These are phyloP conservation scores for Mrakiaceae sp. DNA, from an alignment of 1,284 basidiomycete genomes.

Conservation along the genomic window DNA sequence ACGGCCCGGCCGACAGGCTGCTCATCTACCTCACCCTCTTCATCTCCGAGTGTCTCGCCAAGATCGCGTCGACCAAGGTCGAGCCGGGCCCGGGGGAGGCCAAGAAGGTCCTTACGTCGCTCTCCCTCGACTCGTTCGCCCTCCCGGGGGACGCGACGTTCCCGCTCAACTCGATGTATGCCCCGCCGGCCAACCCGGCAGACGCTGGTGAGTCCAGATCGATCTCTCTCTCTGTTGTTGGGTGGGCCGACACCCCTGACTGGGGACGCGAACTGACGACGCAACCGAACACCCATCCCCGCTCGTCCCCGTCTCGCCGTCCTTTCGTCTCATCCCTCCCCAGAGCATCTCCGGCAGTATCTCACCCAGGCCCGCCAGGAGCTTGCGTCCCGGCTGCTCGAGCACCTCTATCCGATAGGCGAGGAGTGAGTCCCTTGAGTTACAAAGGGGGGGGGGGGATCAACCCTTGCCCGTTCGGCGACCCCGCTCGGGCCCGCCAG, in stretches of 20 bases:
- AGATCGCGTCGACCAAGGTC: conserved; percentile 48
- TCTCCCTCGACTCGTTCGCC: conserved; percentile 83
- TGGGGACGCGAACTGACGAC: no score
- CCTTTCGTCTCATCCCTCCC: not conserved
- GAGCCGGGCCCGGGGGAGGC: conserved; percentile 71
- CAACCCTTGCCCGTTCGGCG: no score
- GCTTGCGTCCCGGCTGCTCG: conserved; percentile 70
- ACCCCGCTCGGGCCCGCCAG: no score
- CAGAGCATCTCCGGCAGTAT: conserved; percentile 81
- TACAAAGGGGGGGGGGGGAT: conserved; percentile 44
- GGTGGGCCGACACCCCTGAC: conserved; percentile 2
- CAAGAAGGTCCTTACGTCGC: conserved; percentile 73
- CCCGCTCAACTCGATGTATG: conserved; percentile 84
- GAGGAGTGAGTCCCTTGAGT: conserved; percentile 28
- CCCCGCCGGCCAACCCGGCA: conserved; percentile 58
- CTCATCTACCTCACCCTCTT: conserved; percentile 97
- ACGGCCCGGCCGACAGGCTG: conserved; percentile 88
- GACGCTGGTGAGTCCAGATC: conserved; percentile 62
- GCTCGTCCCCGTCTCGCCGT: not conserved
- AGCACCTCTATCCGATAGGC: conserved; percentile 58
- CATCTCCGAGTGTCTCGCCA: conserved; percentile 92
- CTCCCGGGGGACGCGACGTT: conserved; percentile 96
- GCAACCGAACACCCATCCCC: conserved; percentile 21
- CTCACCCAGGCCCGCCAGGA: conserved; percentile 88
- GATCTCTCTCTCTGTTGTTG: not conserved